Evolutionary conservation across 345 rosid genomes (phyloP).

Genomic region (Adansonia digitata): DNA sequence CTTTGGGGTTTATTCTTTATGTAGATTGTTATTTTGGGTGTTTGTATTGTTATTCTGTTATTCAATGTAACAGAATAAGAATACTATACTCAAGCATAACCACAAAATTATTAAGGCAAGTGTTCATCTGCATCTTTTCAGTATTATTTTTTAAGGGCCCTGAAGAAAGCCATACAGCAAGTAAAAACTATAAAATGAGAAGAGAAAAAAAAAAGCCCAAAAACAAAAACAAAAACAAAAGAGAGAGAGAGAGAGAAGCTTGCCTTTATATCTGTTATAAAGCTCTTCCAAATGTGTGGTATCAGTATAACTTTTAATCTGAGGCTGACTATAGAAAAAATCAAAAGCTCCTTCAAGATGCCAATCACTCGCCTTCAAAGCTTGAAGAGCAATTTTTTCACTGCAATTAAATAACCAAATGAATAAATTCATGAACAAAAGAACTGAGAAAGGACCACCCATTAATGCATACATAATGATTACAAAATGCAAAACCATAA

Average conservation of each 20-base stretch:
- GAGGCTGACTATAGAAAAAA: constrained; percentile 83
- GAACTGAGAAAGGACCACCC: neutral
- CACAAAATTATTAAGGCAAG: neutral
- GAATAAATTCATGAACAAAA: neutral
- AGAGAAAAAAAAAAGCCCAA: neutral
- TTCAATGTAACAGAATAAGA: too few species aligned
- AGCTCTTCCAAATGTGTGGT: constrained; percentile 88
- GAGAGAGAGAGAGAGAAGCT: constrained; percentile 3
- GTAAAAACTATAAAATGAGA: neutral
- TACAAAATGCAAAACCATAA: neutral
- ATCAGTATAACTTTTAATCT: constrained; percentile 61
- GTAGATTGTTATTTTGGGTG: too few species aligned
- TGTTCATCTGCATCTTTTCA: neutral
- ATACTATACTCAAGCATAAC: neutral
- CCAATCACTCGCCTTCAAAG: constrained; percentile 92
- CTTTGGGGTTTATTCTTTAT: too few species aligned
- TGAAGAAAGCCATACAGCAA: neutral
- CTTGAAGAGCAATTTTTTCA: constrained; percentile 79
- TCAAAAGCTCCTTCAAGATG: constrained; percentile 94
- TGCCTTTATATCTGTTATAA: constrained; percentile 88
- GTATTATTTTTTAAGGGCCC: neutral
- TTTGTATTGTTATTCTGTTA: too few species aligned
- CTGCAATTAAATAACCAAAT: constrained; percentile 38
- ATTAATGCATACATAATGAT: neutral
- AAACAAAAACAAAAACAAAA: too few species aligned